phyloP scores from a whole-genome alignment of 2,329 filamentous ascomycete species.

The Amauroascus verrucosus region DNA sequence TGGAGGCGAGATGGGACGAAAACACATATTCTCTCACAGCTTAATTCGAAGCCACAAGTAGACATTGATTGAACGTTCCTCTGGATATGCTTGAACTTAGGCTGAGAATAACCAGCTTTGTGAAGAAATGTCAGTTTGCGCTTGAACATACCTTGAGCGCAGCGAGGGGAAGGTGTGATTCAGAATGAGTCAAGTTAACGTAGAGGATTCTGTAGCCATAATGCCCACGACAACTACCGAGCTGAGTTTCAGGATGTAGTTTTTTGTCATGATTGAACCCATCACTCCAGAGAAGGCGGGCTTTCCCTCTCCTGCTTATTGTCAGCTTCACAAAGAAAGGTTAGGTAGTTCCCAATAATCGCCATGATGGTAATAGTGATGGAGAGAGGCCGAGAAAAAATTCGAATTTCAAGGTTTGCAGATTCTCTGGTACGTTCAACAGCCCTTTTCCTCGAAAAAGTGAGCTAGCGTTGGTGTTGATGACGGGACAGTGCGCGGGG shows the following conservation, averaged over 20 bases:
- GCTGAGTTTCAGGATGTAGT: neutral
- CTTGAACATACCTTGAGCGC: neutral
- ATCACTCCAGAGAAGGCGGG: neutral
- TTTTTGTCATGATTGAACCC: neutral
- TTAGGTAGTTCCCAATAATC: neutral
- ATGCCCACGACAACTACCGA: neutral
- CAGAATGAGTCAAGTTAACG: too few relatives aligned
- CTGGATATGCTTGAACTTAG: too few relatives aligned
- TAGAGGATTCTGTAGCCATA: neutral
- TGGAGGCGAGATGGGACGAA: constrained; percentile 6
- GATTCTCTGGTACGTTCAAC: neutral
- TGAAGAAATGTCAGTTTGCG: neutral
- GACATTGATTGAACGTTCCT: too few relatives aligned
- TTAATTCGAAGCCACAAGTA: too few relatives aligned
- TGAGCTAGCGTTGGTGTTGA: neutral
- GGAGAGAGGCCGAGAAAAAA: neutral
- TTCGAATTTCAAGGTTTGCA: neutral
- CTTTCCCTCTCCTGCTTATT: neutral
- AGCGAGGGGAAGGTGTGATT: neutral
- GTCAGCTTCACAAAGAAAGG: too few relatives aligned
- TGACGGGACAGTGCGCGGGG: constrained; percentile 13
- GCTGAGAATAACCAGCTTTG: neutral
- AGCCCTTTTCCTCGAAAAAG: neutral
- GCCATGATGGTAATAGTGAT: neutral
- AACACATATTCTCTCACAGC: too few relatives aligned